Evolutionary conservation across 2,329 filamentous ascomycete genomes (phyloP), one percentile per base, ranked within the genome.

Genomic region (Penicillium sp.): DNA sequence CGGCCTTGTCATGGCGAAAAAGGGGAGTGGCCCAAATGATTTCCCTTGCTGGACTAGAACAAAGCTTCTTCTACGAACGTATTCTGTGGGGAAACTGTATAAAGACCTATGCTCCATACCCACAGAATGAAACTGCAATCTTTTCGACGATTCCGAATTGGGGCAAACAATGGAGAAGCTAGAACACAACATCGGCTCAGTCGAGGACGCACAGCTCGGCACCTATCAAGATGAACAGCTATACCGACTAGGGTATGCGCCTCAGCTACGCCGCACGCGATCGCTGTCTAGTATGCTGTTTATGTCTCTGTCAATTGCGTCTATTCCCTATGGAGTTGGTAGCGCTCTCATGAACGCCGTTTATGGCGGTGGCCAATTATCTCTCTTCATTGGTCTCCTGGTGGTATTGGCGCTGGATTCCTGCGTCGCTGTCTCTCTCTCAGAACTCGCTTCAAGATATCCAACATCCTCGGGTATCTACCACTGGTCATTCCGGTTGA

Each of bases 371-470:
- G 81, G 81, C 0, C 81, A 78, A 43, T 71, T 82, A 0, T 77
- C 81, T 1, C 81, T 84, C 65, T 84, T 84, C 52, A 65, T 84
- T 2, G 82, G 81, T 41, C 83, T 81, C 80, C 71, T 84, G 35
- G 68, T 82, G 7, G 77, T 83, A 51, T 71, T 81, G 11, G 65
- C 82, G 5, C 70, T 84, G 2, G 78, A 81, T 57, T 78, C 83
- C 63, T 81, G 77, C 57, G 70, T 82, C 18, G 79, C 80, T 4
- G 60, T 81, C 23, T 81, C 79, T 1, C 68, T 82, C 3, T 75
- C 75, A 29, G 79, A 82, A 60, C 70, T 82, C 7, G 79, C 78
- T 1, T 81, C 78, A 2, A 72, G 77, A 48, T 82, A 79, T 58
- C 79, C 79, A 2, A 81, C 79, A 30, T 79, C 78, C 0, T 78